A percentile compares a stretch with the other conserved stretches of the same genome.
These are phyloP conservation scores for Flaveria robusta DNA, from an alignment of 129 eudicot species.

Conservation along the genomic window DNA sequence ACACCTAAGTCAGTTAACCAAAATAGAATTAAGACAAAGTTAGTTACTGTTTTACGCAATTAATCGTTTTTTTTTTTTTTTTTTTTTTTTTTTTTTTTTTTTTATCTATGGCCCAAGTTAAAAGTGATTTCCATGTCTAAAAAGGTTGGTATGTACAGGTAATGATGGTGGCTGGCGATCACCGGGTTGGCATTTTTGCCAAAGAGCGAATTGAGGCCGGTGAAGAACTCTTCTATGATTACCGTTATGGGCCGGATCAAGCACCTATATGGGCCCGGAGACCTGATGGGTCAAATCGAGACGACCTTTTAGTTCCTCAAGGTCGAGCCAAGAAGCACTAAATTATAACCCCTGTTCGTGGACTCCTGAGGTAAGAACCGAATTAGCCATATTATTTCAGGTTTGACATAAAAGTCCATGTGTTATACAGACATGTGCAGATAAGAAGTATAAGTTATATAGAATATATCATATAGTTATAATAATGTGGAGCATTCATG, in stretches of 20 bases:
- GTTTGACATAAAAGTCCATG: slow-evolving; percentile 12
- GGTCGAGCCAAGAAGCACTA: slow-evolving; percentile 91
- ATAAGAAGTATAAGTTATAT: slow-evolving; percentile 15
- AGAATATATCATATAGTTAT: slow-evolving; percentile 13
- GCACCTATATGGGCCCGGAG: slow-evolving; percentile 92
- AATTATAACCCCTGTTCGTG: slow-evolving; percentile 31
- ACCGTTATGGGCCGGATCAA: slow-evolving; percentile 85
- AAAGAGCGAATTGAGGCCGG: slow-evolving; percentile 81
- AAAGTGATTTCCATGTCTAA: neutral
- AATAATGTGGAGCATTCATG: slow-evolving; percentile 17
- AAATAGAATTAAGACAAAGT: neutral
- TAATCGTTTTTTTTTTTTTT: slow-evolving; percentile 12
- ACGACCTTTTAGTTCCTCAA: slow-evolving; percentile 50
- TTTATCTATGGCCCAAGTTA: slow-evolving; percentile 1
- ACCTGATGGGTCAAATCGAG: slow-evolving; percentile 66
- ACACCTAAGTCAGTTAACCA: neutral
- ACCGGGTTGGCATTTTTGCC: slow-evolving; percentile 95
- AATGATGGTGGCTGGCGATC: slow-evolving; percentile 96
- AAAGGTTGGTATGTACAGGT: slow-evolving; percentile 52
- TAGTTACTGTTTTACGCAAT: neutral
- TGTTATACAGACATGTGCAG: slow-evolving; percentile 1
- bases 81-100: slow-evolving; percentile 5
- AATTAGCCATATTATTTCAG: neutral
- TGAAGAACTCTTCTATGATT: slow-evolving; percentile 93
- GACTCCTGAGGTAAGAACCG: slow-evolving; percentile 4